Conservation (phyloP, 2,329 filamentous ascomycete genomes). For the Colletotrichum sp. region DNA sequence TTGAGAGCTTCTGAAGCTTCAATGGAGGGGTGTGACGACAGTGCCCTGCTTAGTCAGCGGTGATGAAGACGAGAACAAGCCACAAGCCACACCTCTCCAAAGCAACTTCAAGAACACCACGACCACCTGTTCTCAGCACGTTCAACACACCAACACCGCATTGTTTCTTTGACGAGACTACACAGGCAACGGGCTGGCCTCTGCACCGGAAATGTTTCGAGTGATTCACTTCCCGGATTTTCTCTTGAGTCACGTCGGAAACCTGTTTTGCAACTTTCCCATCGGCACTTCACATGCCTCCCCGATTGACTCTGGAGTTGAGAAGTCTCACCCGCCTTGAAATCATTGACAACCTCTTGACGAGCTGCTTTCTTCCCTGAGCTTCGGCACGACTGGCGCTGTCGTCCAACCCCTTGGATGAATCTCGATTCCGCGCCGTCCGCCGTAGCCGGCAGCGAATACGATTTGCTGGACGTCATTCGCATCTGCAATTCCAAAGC, state of each 20-base stretch:
- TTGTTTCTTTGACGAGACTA: background rate
- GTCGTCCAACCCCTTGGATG: background rate
- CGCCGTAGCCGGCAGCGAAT: background rate
- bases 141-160: background rate
- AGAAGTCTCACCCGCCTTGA: background rate
- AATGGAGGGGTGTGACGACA: background rate
- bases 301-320: background rate
- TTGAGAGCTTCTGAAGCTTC: background rate
- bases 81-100: background rate
- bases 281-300: background rate
- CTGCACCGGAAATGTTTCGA: background rate
- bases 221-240: background rate
- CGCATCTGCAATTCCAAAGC: background rate
- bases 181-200: conserved; percentile 1
- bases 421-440: background rate
- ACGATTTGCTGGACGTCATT: background rate
- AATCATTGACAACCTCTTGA: background rate
- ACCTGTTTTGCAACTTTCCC: background rate
- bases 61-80: background rate
- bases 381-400: background rate
- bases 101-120: background rate
- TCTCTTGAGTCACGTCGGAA: background rate
- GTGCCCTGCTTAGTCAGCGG: background rate
- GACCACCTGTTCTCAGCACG: background rate
- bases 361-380: background rate